Conservation (phyloP, 257 asterid genomes). For the Nyctanthes arbortristis region DNA sequence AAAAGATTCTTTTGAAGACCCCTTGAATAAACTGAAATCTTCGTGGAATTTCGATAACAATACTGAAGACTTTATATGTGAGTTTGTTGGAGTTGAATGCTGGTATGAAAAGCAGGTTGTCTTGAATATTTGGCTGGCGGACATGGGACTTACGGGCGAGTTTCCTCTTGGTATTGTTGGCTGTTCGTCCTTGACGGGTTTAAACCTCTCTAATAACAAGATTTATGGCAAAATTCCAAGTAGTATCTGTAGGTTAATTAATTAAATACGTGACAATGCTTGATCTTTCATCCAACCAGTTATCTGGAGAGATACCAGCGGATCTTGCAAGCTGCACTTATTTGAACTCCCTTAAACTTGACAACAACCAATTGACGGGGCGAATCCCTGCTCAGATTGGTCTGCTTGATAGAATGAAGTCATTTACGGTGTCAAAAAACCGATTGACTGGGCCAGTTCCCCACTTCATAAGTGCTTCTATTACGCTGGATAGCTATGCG, state of each 20-base stretch:
- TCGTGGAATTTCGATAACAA: conserved; percentile 66
- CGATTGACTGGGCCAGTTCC: conserved; percentile 44
- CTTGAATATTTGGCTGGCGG: conserved; percentile 50
- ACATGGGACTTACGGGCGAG: conserved; percentile 76
- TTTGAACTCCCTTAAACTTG: conserved; percentile 54
- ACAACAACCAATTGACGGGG: conserved; percentile 55
- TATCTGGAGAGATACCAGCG: conserved; percentile 68
- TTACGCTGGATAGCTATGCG: conserved; percentile 30
- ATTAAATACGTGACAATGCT: conserved; percentile 40
- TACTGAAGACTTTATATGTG: conserved; percentile 66
- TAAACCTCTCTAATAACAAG: conserved; percentile 72
- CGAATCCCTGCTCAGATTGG: conserved; percentile 46
- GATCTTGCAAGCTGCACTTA: conserved; percentile 53
- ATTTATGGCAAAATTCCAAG: conserved; percentile 56
- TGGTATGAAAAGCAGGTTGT: conserved; percentile 81
- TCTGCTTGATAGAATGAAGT: conserved; percentile 34
- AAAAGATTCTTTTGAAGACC: conserved; percentile 53
- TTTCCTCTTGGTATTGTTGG: conserved; percentile 61
- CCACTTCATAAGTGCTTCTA: conserved; percentile 5
- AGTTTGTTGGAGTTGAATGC: conserved; percentile 65
- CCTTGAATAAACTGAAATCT: conserved; percentile 32
- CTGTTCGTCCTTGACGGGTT: conserved; percentile 69
- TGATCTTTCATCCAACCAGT: conserved; percentile 74
- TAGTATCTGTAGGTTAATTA: conserved; percentile 45
- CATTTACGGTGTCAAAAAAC: conserved; percentile 39